These are phyloP conservation scores for Nephelium lappaceum DNA, from an alignment of 345 rosid species.

Conservation along the genomic window DNA sequence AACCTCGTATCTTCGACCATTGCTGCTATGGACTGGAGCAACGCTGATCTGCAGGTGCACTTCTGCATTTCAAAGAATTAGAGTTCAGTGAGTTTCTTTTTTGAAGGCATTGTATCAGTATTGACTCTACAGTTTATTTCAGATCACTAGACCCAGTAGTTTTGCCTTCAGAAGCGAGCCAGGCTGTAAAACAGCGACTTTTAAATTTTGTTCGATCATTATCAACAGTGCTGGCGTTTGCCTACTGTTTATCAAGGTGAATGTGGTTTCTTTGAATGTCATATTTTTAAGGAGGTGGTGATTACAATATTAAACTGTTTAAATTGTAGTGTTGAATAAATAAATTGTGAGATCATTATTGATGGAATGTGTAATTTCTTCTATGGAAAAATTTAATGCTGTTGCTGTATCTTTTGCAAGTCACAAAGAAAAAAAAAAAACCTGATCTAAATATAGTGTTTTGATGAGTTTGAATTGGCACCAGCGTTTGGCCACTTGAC, in stretches of 20 bases:
- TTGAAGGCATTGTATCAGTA: conserved; percentile 11
- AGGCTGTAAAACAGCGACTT: conserved; percentile 81
- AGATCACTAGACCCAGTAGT: conserved; percentile 82
- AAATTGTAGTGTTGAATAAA: not conserved
- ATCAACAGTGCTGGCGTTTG: conserved; percentile 82
- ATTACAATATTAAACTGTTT: conserved; percentile 1
- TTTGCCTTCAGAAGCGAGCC: conserved; percentile 77
- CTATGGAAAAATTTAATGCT: not conserved
- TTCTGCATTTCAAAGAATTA: conserved; percentile 6
- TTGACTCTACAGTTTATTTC: conserved; percentile 34
- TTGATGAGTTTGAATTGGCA: not conserved
- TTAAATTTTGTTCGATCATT: conserved; percentile 69
- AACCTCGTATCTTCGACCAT: conserved; percentile 82
- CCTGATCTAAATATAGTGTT: not conserved
- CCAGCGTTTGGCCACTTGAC: not conserved
- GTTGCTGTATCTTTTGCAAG: not conserved
- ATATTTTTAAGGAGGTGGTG: not conserved
- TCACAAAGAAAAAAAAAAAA: not conserved
- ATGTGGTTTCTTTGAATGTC: conserved; percentile 18
- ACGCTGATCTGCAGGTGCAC: conserved; percentile 79
- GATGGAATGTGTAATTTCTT: not conserved
- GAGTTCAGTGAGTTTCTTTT: conserved; percentile 1
- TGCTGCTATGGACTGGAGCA: conserved; percentile 84
- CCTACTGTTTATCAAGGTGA: conserved; percentile 86
- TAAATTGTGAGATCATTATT: not conserved